Conservation (phyloP, 2,329 filamentous ascomycete species). For the Colletotrichum limetticola region DNA sequence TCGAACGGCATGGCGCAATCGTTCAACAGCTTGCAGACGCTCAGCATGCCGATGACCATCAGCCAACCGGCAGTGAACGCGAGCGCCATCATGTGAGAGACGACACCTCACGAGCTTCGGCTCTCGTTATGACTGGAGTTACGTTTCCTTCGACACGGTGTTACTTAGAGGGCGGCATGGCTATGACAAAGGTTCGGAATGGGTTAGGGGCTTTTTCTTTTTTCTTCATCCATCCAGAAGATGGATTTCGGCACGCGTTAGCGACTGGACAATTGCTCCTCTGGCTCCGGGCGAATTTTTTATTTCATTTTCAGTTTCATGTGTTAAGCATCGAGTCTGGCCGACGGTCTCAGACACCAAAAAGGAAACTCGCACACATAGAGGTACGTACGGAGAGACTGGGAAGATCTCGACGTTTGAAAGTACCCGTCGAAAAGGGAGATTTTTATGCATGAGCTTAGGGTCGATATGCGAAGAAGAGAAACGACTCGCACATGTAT, state of each 20-base stretch:
- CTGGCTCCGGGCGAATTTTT: slow-evolving; percentile 24
- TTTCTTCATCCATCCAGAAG: slow-evolving; percentile 28
- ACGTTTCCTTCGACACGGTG: slow-evolving; percentile 34
- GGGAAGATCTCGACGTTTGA: slow-evolving; percentile 27
- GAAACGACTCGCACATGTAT: slow-evolving; percentile 36
- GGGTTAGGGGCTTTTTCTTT: slow-evolving; percentile 29
- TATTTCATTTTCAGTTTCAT: slow-evolving; percentile 5
- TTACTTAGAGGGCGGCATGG: slow-evolving; percentile 34
- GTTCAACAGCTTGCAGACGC: slow-evolving; percentile 69
- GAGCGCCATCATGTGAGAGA: slow-evolving; percentile 55
- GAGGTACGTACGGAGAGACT: slow-evolving; percentile 25
- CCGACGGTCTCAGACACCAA: slow-evolving; percentile 19
- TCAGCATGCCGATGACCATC: slow-evolving; percentile 73
- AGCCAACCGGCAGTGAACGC: slow-evolving; percentile 63
- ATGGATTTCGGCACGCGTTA: slow-evolving; percentile 31
- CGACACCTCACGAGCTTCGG: slow-evolving; percentile 16
- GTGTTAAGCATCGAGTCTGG: slow-evolving; percentile 31
- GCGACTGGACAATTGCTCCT: slow-evolving; percentile 25
- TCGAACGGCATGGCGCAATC: slow-evolving; percentile 46
- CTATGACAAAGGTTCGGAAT: slow-evolving; percentile 30
- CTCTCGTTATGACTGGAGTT: slow-evolving; percentile 35
- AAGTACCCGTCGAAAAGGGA: slow-evolving; percentile 26
- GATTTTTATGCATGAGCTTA: slow-evolving; percentile 32
- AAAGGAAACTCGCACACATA: slow-evolving; percentile 33
- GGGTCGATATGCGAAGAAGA: slow-evolving; percentile 34